phyloP scores from a whole-genome alignment of 495 filamentous ascomycete genomes.

The Evansstolkia leycettana region DNA sequence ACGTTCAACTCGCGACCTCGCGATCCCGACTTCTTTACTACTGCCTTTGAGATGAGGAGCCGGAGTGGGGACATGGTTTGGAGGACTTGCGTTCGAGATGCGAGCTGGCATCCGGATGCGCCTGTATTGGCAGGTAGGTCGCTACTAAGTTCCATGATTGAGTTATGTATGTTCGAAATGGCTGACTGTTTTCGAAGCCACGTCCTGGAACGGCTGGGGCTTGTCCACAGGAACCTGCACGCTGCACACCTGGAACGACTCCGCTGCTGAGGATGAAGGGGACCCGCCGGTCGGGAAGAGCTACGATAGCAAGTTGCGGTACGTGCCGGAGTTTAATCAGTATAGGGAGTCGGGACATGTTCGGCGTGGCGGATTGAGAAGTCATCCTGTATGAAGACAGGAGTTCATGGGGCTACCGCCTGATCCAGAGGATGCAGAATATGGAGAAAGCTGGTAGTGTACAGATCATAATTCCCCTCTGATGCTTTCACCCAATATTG shows the following conservation, averaged over 20 bases:
- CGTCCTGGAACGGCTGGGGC: slow-evolving; percentile 66
- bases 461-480: too few species aligned
- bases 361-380: slow-evolving; percentile 10
- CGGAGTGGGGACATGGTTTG: slow-evolving; percentile 35
- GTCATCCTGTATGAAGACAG: slow-evolving; percentile 10
- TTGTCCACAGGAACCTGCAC: slow-evolving; percentile 60
- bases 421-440: too few species aligned
- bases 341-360: slow-evolving; percentile 11
- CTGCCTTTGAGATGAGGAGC: slow-evolving; percentile 24
- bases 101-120: slow-evolving; percentile 87
- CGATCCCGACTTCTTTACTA: slow-evolving; percentile 28
- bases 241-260: slow-evolving; percentile 64
- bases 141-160: too few species aligned
- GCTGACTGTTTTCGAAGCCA: slow-evolving; percentile 40
- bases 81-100: slow-evolving; percentile 82
- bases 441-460: too few species aligned
- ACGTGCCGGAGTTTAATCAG: slow-evolving; percentile 16
- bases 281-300: slow-evolving; percentile 45
- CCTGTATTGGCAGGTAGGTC: slow-evolving; percentile 74
- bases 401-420: too few species aligned
- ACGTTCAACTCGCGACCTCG: slow-evolving; percentile 49
- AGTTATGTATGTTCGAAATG: too few species aligned
- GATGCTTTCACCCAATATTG: too few species aligned
- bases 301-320: slow-evolving; percentile 39
- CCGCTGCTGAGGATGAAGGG: slow-evolving; percentile 49